A percentile compares a stretch with the other conserved stretches of the same genome.
Evolutionary conservation across 768 basidiomycete genomes (phyloP).

Genomic region (Holtermanniella nyarrowii): DNA sequence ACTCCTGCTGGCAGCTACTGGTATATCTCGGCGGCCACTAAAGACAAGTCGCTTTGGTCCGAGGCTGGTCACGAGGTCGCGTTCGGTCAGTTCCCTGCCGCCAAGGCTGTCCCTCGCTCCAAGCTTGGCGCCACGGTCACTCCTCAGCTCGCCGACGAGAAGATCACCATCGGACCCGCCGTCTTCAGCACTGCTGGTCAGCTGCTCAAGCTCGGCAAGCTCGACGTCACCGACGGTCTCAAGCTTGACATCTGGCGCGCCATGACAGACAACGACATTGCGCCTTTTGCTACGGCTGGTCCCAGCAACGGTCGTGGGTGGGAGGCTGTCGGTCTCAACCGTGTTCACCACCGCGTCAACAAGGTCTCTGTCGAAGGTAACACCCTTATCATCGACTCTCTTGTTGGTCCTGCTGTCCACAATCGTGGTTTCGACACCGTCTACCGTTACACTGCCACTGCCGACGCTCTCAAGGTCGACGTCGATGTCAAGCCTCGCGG

Average conservation of each 20-base stretch:
- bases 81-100: too few relatives aligned
- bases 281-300: too few relatives aligned
- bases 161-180: slow-evolving; percentile 1
- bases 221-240: neutral
- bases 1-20: too few relatives aligned
- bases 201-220: neutral
- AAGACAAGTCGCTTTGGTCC: too few relatives aligned
- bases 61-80: too few relatives aligned
- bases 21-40: too few relatives aligned
- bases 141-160: neutral
- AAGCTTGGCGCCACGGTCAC: too few relatives aligned
- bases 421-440: neutral
- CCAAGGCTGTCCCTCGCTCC: too few relatives aligned
- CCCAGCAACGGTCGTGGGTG: neutral
- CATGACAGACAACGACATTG: slow-evolving; percentile 3
- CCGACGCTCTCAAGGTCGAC: neutral
- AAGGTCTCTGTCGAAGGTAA: neutral
- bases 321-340: slow-evolving; percentile 1
- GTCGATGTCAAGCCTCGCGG: neutral
- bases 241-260: slow-evolving; percentile 5
- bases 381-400: neutral
- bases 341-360: neutral
- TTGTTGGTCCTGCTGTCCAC: slow-evolving; percentile 1
- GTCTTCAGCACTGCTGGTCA: neutral
- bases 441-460: neutral